phyloP scores from a whole-genome alignment of 805 yeast species.

The Wickerhamomyces strasburgensis region DNA sequence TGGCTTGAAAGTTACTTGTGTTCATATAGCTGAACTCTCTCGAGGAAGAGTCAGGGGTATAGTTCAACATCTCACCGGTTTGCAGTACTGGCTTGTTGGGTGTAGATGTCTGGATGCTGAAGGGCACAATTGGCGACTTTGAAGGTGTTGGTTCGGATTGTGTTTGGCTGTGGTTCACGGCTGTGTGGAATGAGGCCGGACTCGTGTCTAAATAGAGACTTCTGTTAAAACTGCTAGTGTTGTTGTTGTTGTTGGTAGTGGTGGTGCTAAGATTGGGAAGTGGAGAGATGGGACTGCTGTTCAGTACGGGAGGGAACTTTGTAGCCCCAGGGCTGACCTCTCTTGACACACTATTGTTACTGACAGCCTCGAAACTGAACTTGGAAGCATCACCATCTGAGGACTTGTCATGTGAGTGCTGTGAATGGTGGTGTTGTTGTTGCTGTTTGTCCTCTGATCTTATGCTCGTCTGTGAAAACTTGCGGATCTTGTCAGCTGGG shows the following conservation, averaged over 20 bases:
- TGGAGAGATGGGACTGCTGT: background rate
- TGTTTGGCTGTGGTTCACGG: constrained; percentile 15
- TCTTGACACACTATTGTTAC: background rate
- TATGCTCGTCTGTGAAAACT: constrained; percentile 13
- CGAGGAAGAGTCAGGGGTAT: too few species aligned
- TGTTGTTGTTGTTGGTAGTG: constrained; percentile 1
- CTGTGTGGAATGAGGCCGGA: constrained; percentile 19
- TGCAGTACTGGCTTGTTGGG: constrained; percentile 7
- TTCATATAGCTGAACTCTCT: constrained; percentile 24
- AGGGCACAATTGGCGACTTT: constrained; percentile 2
- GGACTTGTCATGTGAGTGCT: constrained; percentile 3
- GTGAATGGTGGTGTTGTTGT: background rate
- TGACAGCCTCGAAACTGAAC: constrained; percentile 19
- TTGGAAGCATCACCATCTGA: constrained; percentile 15
- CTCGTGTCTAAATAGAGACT: background rate
- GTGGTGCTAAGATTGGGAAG: background rate
- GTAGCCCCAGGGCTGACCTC: background rate
- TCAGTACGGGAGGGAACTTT: background rate
- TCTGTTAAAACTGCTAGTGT: background rate
- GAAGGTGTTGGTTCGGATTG: too few species aligned
- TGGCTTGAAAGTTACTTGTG: constrained; percentile 12
- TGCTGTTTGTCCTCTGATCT: constrained; percentile 10
- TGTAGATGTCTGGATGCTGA: constrained; percentile 12
- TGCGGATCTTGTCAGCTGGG: constrained; percentile 12
- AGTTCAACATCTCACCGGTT: too few species aligned